phyloP scores from a whole-genome alignment of 78 protist genomes.

The Dictyostelium intermedium region DNA sequence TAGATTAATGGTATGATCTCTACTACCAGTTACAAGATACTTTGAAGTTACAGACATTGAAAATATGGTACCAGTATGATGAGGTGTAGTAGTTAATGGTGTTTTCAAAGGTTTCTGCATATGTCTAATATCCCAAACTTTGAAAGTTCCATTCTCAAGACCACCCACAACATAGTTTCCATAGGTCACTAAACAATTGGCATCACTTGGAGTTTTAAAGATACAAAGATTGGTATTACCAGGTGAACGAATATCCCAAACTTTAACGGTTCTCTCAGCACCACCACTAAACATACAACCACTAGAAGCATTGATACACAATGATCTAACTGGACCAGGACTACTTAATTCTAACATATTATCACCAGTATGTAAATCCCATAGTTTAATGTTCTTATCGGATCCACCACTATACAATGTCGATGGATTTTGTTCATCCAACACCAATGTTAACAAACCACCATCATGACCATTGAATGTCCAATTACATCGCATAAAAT shows the following conservation, averaged over 20 bases:
- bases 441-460: not conserved
- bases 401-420: conserved; percentile 28
- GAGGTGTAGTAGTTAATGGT: not conserved
- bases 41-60: conserved; percentile 35
- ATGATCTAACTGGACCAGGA: conserved; percentile 34
- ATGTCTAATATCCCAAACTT: conserved; percentile 59
- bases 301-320: not conserved
- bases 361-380: conserved; percentile 73
- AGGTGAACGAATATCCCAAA: conserved; percentile 38
- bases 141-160: conserved; percentile 29
- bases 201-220: conserved; percentile 15
- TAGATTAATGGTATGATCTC: conserved; percentile 60
- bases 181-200: not conserved
- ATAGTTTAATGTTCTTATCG: conserved; percentile 61
- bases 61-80: conserved; percentile 17
- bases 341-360: conserved; percentile 34
- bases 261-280: conserved; percentile 23
- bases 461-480: conserved; percentile 71
- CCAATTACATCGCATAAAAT: conserved; percentile 30
- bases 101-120: conserved; percentile 41
- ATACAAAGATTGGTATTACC: not conserved
- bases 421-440: not conserved
- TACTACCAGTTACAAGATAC: conserved; percentile 26
- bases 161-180: conserved; percentile 52
- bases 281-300: conserved; percentile 69